phyloP scores from a whole-genome alignment of 208 protist species.

The Leishmania turanica region DNA sequence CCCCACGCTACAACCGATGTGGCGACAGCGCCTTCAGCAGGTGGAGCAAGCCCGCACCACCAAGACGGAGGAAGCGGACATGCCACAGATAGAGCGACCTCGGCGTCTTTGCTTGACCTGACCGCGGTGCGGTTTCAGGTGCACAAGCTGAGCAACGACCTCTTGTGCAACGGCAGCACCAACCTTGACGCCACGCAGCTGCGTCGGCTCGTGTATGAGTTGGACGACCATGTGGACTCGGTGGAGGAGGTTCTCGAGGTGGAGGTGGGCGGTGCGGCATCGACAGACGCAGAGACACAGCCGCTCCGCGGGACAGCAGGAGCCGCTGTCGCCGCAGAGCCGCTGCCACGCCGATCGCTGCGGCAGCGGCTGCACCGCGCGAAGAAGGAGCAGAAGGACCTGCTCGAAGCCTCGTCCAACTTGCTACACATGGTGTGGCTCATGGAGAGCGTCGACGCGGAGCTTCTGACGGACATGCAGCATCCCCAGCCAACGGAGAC shows the following conservation, averaged over 20 bases:
- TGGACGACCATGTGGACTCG: slow-evolving; percentile 24
- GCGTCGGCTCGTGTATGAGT: slow-evolving; percentile 16
- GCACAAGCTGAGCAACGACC: slow-evolving; percentile 12
- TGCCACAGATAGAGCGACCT: not conserved
- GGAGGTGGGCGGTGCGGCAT: slow-evolving; percentile 6
- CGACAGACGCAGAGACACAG: not conserved
- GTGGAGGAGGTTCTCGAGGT: slow-evolving; percentile 18
- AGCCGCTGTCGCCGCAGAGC: not conserved
- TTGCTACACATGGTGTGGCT: slow-evolving; percentile 62
- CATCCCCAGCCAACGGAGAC: not conserved
- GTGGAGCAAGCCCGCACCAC: not conserved
- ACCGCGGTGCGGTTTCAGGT: slow-evolving; percentile 19
- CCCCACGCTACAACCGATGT: not conserved
- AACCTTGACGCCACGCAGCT: slow-evolving; percentile 14
- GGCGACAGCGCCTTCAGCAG: not conserved
- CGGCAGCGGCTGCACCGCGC: slow-evolving; percentile 5
- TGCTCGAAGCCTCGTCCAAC: slow-evolving; percentile 38
- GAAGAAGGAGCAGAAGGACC: slow-evolving; percentile 8
- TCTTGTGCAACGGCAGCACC: slow-evolving; percentile 23
- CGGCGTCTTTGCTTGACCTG: slow-evolving; percentile 11
- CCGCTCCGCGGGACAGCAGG: not conserved
- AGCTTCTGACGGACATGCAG: slow-evolving; percentile 33
- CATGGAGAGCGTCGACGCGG: slow-evolving; percentile 53
- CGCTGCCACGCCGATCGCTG: slow-evolving; percentile 6
- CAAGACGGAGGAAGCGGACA: not conserved